A percentile compares a stretch with the other conserved stretches of the same genome.
phyloP scores from a whole-genome alignment of 352 stramenopile species.

The Globisporangium paddicum region DNA sequence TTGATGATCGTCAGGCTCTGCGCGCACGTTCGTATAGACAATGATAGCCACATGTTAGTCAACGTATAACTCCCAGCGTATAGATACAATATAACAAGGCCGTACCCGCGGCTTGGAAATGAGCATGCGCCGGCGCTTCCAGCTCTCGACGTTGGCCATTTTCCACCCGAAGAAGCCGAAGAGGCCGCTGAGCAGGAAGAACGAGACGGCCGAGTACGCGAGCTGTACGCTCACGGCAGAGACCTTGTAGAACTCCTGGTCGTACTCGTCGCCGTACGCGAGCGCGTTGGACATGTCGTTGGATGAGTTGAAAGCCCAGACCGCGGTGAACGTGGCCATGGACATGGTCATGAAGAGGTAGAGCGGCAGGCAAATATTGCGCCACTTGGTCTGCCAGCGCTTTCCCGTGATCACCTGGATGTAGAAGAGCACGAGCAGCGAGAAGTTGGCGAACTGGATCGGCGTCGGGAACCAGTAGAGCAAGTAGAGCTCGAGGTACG shows the following conservation, averaged over 20 bases:
- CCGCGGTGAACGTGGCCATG: slow-evolving; percentile 80
- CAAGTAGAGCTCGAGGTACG: slow-evolving; percentile 80
- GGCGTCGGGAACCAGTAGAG: slow-evolving; percentile 85
- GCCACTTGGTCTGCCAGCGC: slow-evolving; percentile 67
- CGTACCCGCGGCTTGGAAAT: slow-evolving; percentile 71
- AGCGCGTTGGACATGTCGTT: slow-evolving; percentile 74
- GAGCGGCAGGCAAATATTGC: slow-evolving; percentile 77
- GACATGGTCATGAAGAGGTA: slow-evolving; percentile 78
- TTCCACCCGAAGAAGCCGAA: slow-evolving; percentile 88
- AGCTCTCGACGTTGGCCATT: slow-evolving; percentile 77
- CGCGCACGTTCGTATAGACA: slow-evolving; percentile 1
- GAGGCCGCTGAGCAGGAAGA: slow-evolving; percentile 72
- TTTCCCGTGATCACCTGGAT: slow-evolving; percentile 82
- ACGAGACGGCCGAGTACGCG: slow-evolving; percentile 77
- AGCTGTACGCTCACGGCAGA: slow-evolving; percentile 75
- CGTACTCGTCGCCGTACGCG: slow-evolving; percentile 69
- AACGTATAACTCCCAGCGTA: neutral
- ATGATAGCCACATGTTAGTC: neutral
- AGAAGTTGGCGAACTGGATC: slow-evolving; percentile 89
- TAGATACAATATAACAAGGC: neutral
- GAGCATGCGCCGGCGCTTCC: slow-evolving; percentile 64
- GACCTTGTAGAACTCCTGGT: slow-evolving; percentile 80
- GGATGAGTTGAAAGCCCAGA: slow-evolving; percentile 85
- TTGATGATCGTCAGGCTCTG: slow-evolving; percentile 81
- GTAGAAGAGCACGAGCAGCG: slow-evolving; percentile 85